Conservation (phyloP, 306 rosid species). For the Glycine latifolia region DNA sequence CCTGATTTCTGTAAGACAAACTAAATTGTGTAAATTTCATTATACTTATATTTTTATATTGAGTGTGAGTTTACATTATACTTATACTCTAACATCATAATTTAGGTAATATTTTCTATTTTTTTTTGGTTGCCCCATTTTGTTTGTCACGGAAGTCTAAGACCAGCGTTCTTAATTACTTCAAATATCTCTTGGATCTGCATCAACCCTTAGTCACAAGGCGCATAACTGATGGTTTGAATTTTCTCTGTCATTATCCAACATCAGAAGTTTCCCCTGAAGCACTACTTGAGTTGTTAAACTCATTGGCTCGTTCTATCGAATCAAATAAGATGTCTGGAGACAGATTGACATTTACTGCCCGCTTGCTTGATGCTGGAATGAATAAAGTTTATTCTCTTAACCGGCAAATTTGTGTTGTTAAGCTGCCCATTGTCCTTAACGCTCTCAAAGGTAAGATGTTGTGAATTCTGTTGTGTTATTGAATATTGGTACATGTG, state of each 20-base stretch:
- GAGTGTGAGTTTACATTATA: too few relatives aligned
- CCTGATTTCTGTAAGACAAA: too few relatives aligned
- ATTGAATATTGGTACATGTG: conserved; percentile 5
- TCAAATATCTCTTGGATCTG: conserved; percentile 73
- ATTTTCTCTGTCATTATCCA: conserved; percentile 66
- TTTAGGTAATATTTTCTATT: too few relatives aligned
- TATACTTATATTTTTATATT: too few relatives aligned
- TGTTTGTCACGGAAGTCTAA: conserved; percentile 67
- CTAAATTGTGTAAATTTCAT: too few relatives aligned
- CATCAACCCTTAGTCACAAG: conserved; percentile 74
- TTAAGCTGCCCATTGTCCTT: conserved; percentile 75
- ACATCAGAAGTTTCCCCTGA: conserved; percentile 65
- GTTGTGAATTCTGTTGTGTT: conserved; percentile 4
- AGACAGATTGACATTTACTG: conserved; percentile 75
- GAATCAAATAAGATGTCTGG: conserved; percentile 73
- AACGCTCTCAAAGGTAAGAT: conserved; percentile 77
- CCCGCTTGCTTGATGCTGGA: conserved; percentile 83
- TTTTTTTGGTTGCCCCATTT: too few relatives aligned
- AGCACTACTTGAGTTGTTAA: conserved; percentile 66
- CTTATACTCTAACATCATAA: too few relatives aligned
- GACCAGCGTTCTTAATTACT: conserved; percentile 66
- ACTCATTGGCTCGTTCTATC: conserved; percentile 65
- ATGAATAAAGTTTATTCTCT: conserved; percentile 67
- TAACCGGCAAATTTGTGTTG: conserved; percentile 68
- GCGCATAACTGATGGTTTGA: conserved; percentile 76